Evolutionary conservation across 2,329 filamentous ascomycete species (phyloP).

Genomic region (Colletotrichum sp.): DNA sequence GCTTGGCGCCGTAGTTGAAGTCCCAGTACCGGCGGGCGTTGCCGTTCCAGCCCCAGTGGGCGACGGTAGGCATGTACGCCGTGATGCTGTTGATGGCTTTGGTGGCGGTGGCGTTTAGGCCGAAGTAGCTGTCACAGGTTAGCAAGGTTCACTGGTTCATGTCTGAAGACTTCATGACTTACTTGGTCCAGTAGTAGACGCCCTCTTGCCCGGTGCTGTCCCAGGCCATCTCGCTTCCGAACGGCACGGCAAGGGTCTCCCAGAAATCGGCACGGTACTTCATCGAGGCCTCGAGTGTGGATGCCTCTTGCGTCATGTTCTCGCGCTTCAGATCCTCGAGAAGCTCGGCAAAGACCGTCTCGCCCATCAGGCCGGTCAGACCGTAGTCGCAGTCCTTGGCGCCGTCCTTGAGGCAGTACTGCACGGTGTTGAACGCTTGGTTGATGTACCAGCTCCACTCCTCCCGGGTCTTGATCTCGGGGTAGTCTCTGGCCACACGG

Average conservation of each 20-base stretch:
- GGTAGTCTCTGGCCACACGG: conserved; percentile 55
- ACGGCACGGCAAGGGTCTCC: conserved; percentile 57
- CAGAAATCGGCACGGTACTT: conserved; percentile 52
- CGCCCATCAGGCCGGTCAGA: conserved; percentile 61
- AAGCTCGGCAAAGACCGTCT: conserved; percentile 61
- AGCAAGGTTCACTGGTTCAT: not conserved
- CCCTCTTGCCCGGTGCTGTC: conserved; percentile 68
- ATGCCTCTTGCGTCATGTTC: conserved; percentile 31
- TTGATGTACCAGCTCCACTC: conserved; percentile 60
- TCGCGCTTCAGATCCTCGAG: conserved; percentile 57
- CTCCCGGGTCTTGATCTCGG: conserved; percentile 35
- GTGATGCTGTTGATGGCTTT: conserved; percentile 60
- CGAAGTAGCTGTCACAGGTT: conserved; percentile 47
- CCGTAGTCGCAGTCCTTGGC: conserved; percentile 41
- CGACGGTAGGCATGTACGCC: conserved; percentile 61
- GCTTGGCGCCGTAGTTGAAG: conserved; percentile 43
- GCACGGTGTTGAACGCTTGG: conserved; percentile 57
- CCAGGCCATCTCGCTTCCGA: conserved; percentile 67
- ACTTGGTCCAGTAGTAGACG: conserved; percentile 63
- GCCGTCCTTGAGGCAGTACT: conserved; percentile 41
- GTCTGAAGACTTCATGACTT: conserved; percentile 6
- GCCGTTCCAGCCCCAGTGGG: conserved; percentile 69
- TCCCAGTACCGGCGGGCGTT: conserved; percentile 68
- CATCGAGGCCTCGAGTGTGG: conserved; percentile 49
- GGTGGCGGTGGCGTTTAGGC: conserved; percentile 43